phyloP scores from a whole-genome alignment of 78 protist genomes.

The Protostelium mycophagum region DNA sequence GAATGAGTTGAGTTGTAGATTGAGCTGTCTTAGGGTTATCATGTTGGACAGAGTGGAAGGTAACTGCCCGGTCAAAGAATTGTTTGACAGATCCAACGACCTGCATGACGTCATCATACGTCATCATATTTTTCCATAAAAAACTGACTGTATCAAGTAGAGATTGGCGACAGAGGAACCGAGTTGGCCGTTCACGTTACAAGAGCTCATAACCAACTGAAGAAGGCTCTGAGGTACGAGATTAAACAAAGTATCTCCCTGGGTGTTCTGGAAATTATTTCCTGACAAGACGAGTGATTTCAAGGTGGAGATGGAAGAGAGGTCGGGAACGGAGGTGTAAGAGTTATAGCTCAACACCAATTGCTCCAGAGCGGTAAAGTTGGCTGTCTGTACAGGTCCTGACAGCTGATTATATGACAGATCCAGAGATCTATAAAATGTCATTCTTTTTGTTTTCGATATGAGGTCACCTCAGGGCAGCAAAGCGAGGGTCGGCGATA shows the following conservation, averaged over 20 bases:
- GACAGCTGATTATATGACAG: not conserved
- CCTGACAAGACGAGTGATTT: not conserved
- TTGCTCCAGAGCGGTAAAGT: not conserved
- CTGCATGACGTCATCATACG: not conserved
- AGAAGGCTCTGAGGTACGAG: not conserved
- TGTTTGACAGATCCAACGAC: not conserved
- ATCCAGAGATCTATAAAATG: not conserved
- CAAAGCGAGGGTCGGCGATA: not conserved
- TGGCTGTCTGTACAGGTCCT: not conserved
- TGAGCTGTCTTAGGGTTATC: not conserved
- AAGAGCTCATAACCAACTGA: not conserved
- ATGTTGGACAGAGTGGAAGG: not conserved
- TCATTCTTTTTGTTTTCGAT: not conserved
- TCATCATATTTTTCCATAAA: not conserved
- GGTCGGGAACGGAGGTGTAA: not conserved
- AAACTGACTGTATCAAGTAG: not conserved
- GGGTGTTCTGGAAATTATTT: not conserved
- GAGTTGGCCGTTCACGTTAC: not conserved
- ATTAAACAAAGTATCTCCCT: not conserved
- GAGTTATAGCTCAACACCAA: not conserved
- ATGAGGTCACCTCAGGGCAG: not conserved
- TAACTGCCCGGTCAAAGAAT: not conserved
- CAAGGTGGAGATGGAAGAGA: not conserved
- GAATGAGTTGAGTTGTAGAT: not conserved
- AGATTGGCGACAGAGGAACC: not conserved